Evolutionary conservation across 148 eudicot species (phyloP), one percentile per base, ranked within the genome.

Genomic region (Beta vulgaris): DNA sequence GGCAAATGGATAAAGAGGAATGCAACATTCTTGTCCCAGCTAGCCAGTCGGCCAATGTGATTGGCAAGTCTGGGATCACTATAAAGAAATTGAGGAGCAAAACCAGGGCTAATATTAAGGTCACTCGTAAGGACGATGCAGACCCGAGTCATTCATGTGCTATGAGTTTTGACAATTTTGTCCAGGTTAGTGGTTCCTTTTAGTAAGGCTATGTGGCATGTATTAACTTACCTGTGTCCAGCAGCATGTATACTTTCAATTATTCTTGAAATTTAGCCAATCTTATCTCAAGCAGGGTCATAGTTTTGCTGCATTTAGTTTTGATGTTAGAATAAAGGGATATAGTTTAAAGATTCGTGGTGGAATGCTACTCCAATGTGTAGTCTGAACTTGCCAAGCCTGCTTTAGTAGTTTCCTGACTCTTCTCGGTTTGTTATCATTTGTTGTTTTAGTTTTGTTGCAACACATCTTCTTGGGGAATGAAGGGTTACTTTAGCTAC

Each of bases 1-100:
- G 62, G 74, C 77, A 69, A 46, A 84, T 73, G 65, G 89, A 86
- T 60, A 86, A 67, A 76, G 96, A 86, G 64, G 96, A 95, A 73
- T 95, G 99, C 74, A 89, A 80, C 67, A 74, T 95, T 88, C 96
- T 95, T 79, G 99, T 92, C 68, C 99, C 99, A 0, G 78, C 96
- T 53, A 92, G 94, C 78, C 99, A 95, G 83, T 81, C 93, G 34
- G 97, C 97, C 13, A 90, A 86, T 83, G 84, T 94, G 44, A 95
- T 95, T 77, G 99, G 99, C 28, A 95, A 95, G 77, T 84, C 96
- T 36, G 96, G 99, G 69, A 49, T 87, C 18, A 91, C 91, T 59
- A 89, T 95, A 68, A 92, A 89, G 89, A 92, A 79, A 76, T 64
- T 92, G 79, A 92, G 97, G 82, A 85, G 86, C 86, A 89, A 71